Evolutionary conservation across 371 early-diverging fungal species (phyloP).

Genomic region (Mortierella sp.): DNA sequence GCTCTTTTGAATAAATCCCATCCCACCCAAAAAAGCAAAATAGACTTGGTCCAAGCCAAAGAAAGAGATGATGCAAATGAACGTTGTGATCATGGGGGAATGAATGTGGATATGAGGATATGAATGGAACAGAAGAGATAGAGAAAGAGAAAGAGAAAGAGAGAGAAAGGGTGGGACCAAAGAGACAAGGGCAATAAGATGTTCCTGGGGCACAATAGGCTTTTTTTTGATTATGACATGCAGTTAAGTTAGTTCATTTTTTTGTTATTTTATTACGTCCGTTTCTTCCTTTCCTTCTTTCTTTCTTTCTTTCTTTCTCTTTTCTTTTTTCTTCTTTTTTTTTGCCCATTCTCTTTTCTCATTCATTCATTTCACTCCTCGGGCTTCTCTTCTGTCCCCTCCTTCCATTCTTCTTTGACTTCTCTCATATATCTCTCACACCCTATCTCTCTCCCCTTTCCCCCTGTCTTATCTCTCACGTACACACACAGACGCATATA

Average conservation of each 20-base stretch:
- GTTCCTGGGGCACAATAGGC: slow-evolving; percentile 7
- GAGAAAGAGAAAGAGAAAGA: background rate
- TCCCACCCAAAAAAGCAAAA: background rate
- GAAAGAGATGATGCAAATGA: background rate
- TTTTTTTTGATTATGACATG: background rate
- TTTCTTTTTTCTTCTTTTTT: background rate
- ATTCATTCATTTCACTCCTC: background rate
- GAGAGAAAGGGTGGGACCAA: background rate
- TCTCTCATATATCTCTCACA: background rate
- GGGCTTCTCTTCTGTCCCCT: background rate
- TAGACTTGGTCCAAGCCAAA: background rate
- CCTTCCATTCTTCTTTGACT: background rate
- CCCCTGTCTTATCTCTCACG: background rate
- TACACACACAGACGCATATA: slow-evolving; percentile 7
- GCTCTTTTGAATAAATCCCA: background rate
- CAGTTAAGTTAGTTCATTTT: background rate
- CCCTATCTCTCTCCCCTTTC: background rate
- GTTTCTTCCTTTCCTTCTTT: slow-evolving; percentile 11
- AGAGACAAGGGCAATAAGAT: background rate
- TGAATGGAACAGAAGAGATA: background rate
- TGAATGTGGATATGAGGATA: background rate
- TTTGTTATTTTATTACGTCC: background rate
- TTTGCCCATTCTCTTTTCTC: background rate
- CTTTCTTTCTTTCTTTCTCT: background rate
- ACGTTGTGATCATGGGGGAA: background rate